phyloP scores from a whole-genome alignment of 1,139 yeast genomes.

The Saccharomyces pastorianus region DNA sequence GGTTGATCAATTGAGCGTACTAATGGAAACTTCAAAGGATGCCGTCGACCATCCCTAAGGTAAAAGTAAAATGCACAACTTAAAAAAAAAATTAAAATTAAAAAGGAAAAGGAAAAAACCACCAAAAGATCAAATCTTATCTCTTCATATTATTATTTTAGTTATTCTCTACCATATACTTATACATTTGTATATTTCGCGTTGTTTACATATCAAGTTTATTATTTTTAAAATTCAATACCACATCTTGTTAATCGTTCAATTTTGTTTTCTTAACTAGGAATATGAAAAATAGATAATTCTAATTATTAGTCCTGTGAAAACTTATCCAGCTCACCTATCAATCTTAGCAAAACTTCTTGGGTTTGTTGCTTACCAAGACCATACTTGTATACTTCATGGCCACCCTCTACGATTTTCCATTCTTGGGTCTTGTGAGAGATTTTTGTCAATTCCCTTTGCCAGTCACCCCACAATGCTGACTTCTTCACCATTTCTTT shows the following conservation, averaged over 20 bases:
- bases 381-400: constrained; percentile 55
- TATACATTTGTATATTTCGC: not conserved
- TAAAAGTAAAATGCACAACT: not conserved
- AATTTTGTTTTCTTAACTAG: not conserved
- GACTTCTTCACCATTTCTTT: constrained; percentile 58
- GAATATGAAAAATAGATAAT: not conserved
- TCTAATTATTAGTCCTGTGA: not conserved
- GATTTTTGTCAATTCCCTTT: constrained; percentile 59
- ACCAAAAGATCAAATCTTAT: not conserved
- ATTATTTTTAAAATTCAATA: not conserved
- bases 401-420: constrained; percentile 67
- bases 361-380: constrained; percentile 48
- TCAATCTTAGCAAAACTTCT: constrained; percentile 42
- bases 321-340: constrained; percentile 21
- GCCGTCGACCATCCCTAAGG: not conserved
- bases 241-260: not conserved
- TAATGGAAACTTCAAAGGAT: constrained; percentile 8
- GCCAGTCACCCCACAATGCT: constrained; percentile 77
- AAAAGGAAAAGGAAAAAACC: not conserved
- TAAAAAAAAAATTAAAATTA: too few relatives aligned
- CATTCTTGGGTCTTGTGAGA: constrained; percentile 51
- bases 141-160: not conserved
- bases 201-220: not conserved
- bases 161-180: not conserved
- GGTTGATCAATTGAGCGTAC: constrained; percentile 14